Percentiles rank a stretch among this genome's conserved stretches.
Conservation (phyloP, 371 early-diverging fungal species). For the Syncephalastrum monosporum region DNA sequence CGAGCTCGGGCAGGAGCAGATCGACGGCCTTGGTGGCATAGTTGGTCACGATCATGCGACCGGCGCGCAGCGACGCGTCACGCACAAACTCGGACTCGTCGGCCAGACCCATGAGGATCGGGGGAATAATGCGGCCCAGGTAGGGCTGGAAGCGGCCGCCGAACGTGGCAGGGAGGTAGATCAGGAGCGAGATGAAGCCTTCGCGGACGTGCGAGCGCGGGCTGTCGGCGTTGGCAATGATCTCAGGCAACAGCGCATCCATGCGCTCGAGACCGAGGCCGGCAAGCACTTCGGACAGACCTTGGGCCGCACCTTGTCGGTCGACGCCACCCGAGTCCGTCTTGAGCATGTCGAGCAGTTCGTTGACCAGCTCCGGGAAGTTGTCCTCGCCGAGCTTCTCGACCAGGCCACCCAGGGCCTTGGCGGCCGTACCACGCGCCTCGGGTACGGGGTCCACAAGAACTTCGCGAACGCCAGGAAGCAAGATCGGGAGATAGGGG, state of each 20-base stretch:
- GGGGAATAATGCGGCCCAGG: constrained; percentile 82
- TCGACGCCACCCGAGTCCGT: constrained; percentile 90
- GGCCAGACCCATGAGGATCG: constrained; percentile 88
- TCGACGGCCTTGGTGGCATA: constrained; percentile 90
- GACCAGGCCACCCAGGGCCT: constrained; percentile 91
- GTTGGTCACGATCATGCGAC: constrained; percentile 89
- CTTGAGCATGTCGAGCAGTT: constrained; percentile 82
- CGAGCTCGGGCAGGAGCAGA: constrained; percentile 88
- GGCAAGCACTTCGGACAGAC: constrained; percentile 89
- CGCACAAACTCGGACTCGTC: constrained; percentile 96
- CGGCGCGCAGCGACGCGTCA: constrained; percentile 87
- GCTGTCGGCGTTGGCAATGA: constrained; percentile 79
- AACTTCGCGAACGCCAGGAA: constrained; percentile 89
- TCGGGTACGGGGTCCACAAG: constrained; percentile 96
- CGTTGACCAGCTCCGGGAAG: constrained; percentile 90
- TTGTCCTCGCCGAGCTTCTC: constrained; percentile 88
- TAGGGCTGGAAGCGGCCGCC: constrained; percentile 90
- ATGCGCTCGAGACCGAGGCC: constrained; percentile 89
- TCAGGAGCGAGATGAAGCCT: constrained; percentile 92
- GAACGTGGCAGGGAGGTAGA: constrained; percentile 95
- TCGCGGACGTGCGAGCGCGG: constrained; percentile 86
- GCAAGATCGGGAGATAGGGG: constrained; percentile 79
- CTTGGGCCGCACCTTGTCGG: constrained; percentile 97
- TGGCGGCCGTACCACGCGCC: constrained; percentile 91
- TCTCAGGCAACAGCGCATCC: constrained; percentile 88